phyloP scores from a whole-genome alignment of 164 flowering plant genomes.

The Aristolochia fimbriata region DNA sequence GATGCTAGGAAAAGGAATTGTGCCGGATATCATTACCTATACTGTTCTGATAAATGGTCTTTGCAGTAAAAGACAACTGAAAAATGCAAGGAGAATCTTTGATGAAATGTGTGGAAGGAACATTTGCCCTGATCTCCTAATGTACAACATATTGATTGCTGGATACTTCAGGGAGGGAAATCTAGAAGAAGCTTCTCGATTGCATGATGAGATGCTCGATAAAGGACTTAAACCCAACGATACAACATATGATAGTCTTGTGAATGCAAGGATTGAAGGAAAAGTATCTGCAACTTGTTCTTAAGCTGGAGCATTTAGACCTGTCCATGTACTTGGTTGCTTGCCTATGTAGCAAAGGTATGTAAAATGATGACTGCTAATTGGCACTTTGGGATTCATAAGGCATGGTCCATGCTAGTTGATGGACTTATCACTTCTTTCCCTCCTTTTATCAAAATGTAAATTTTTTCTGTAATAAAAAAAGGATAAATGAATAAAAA shows the following conservation, averaged over 20 bases:
- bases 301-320: neutral
- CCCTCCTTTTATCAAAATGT: no score
- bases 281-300: neutral
- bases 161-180: conserved; percentile 66
- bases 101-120: conserved; percentile 50
- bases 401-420: no score
- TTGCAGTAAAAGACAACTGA: conserved; percentile 46
- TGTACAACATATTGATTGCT: conserved; percentile 55
- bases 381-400: no score
- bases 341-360: no score
- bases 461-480: no score
- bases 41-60: conserved; percentile 56
- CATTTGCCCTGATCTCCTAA: conserved; percentile 35
- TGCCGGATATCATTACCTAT: conserved; percentile 43
- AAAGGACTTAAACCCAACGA: conserved; percentile 64
- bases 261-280: conserved; percentile 29
- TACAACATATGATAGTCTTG: conserved; percentile 54
- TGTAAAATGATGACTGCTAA: no score
- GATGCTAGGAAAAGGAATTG: conserved; percentile 50
- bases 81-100: conserved; percentile 44
- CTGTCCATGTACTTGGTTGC: no score
- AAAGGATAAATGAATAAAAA: no score
- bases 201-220: conserved; percentile 82
- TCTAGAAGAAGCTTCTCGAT: conserved; percentile 55
- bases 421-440: no score